Base-by-base conservation (phyloP, 2,329 filamentous ascomycete species). In the Diaporthe amygdali region DNA sequence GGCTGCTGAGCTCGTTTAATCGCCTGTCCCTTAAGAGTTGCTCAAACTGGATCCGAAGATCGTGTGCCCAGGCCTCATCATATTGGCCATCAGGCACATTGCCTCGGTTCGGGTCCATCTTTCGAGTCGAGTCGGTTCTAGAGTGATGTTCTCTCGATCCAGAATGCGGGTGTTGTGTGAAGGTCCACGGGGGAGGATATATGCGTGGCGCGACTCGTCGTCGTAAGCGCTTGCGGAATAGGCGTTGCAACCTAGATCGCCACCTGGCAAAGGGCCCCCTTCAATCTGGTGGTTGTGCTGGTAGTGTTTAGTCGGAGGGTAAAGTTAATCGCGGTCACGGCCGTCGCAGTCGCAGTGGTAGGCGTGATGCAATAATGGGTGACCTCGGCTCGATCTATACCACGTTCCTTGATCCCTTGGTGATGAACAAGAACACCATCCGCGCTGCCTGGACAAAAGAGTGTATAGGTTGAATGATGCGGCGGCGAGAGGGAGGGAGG, bases 1-100 rank as follows among this genome's bases (percentile, higher is more conserved):
- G 86, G 41, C 91, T 90, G 76, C 92, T 91, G 64, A 98, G 87
- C 74, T 95, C 93, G 80, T 94, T 95, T 86, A 97, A 91, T 81
- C 95, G 90, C 85, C 94, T 95, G 71, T 93, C 94, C 80, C 94
- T 92, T 78, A 98, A 87, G 72, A 97, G 85, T 74, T 95, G 92
- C 80, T 97, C 94, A 81, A 98, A 98, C 78, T 94, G 93, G 77
- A 92, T 85, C 66, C 93, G 92, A 77, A 98, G 85, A 72, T 95
- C 93, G 77, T 90, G 88, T 32, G 95, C 94, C 91, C 92, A 94
- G 78, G 89, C 88, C 78, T 95, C 93, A 78, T 92, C 92, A 77
- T 90, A 89, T 8, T 86, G 83, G 47, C 77, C 81, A 66, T 74
- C 68, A 7, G 74, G 71, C 59, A 64, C 55, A 44, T 73, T 74